Evolutionary conservation across 2,329 filamentous ascomycete genomes (phyloP).

Genomic region (Didymella pomorum): DNA sequence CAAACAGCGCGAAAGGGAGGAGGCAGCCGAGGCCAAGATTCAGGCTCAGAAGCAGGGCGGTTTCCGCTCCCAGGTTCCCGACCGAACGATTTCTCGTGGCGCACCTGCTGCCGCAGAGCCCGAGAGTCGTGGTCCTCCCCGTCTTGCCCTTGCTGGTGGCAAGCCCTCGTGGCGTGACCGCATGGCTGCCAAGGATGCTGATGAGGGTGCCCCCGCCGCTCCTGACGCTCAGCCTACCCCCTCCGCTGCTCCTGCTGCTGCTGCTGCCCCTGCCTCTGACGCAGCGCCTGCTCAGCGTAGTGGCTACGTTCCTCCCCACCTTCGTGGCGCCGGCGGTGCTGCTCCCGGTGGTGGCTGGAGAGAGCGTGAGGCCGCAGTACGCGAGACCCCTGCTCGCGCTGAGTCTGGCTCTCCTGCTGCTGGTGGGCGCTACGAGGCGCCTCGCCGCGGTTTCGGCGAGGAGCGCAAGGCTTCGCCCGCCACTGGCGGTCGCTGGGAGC

Average conservation of each 20-base stretch:
- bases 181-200: conserved; percentile 61
- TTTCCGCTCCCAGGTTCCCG: conserved; percentile 48
- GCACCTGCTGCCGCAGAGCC: conserved; percentile 20
- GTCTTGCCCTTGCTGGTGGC: conserved; percentile 66
- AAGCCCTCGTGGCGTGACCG: conserved; percentile 78
- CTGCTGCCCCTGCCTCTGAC: conserved; percentile 46
- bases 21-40: conserved; percentile 82
- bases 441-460: conserved; percentile 38
- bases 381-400: conserved; percentile 41
- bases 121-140: conserved; percentile 62
- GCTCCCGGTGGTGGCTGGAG: conserved; percentile 49
- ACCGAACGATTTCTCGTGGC: conserved; percentile 42
- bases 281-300: conserved; percentile 48
- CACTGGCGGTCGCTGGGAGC: conserved; percentile 40
- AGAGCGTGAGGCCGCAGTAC: conserved; percentile 43
- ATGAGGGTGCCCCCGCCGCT: conserved; percentile 41
- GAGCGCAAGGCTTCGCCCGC: conserved; percentile 47
- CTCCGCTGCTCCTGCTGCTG: conserved; percentile 32
- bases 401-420: conserved; percentile 39
- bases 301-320: conserved; percentile 58
- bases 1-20: conserved; percentile 81
- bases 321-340: conserved; percentile 47
- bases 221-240: conserved; percentile 47
- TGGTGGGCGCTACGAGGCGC: conserved; percentile 41
- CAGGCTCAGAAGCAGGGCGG: conserved; percentile 65